These are phyloP conservation scores for Tetrahymena malaccensis DNA, from an alignment of 73 alveolate genomes.

Conservation along the genomic window DNA sequence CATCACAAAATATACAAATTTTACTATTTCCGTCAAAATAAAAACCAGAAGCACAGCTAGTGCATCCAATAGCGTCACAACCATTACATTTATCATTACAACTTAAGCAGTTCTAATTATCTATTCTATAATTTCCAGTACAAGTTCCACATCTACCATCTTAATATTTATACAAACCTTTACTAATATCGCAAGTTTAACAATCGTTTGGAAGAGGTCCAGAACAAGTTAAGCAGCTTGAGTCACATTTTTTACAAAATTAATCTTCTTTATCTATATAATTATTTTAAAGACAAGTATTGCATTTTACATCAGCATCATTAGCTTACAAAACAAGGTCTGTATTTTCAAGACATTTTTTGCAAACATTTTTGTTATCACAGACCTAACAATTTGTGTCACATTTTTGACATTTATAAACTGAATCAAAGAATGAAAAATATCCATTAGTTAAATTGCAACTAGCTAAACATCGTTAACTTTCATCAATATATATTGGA, in stretches of 20 bases:
- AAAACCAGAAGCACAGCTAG: neutral
- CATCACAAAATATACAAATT: neutral
- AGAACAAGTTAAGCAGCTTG: neutral
- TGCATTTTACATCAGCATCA: neutral
- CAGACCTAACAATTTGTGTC: neutral
- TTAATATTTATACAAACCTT: neutral
- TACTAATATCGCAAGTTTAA: neutral
- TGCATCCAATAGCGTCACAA: neutral
- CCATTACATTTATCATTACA: neutral
- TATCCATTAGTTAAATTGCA: neutral
- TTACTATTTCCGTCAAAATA: neutral
- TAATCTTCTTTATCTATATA: neutral
- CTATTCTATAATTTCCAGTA: neutral
- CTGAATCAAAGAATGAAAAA: neutral
- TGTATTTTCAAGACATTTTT: neutral
- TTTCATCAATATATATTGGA: neutral
- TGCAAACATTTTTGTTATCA: neutral
- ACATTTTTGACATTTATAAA: neutral
- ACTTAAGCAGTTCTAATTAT: neutral
- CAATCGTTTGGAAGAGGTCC: neutral
- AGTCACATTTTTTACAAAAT: neutral
- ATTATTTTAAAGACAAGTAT: neutral
- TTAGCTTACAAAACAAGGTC: neutral
- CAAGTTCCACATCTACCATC: neutral
- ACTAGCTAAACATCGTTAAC: neutral